A percentile compares a stretch with the other conserved stretches of the same genome.
Conservation (phyloP, 2,329 filamentous ascomycete genomes). For the Amauroascus niger region DNA sequence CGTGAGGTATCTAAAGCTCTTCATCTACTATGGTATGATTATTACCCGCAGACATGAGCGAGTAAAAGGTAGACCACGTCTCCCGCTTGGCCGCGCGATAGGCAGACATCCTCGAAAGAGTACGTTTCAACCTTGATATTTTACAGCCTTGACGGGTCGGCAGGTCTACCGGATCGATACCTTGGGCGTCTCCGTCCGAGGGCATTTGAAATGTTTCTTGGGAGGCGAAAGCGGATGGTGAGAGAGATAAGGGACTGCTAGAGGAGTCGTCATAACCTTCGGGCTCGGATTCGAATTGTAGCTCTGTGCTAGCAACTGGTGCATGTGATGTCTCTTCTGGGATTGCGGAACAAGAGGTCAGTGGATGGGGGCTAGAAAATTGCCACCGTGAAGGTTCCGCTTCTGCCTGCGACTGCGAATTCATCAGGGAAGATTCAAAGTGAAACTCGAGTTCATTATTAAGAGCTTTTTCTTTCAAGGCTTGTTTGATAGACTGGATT, state of each 20-base stretch:
- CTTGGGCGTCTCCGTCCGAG: neutral
- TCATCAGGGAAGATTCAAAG: constrained; percentile 5
- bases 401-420: constrained; percentile 2
- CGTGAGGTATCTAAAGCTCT: constrained; percentile 34
- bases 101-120: constrained; percentile 24
- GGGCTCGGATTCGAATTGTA: neutral
- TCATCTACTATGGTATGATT: constrained; percentile 37
- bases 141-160: neutral
- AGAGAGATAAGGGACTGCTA: constrained; percentile 21
- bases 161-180: neutral
- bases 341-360: neutral
- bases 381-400: neutral
- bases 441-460: constrained; percentile 15
- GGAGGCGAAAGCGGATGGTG: constrained; percentile 24
- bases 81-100: constrained; percentile 36
- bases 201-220: constrained; percentile 10
- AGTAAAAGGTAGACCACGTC: constrained; percentile 33
- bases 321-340: neutral
- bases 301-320: constrained; percentile 9
- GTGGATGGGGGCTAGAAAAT: neutral
- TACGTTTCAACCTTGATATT: constrained; percentile 14
- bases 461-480: constrained; percentile 12
- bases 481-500: constrained; percentile 15
- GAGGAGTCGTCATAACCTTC: constrained; percentile 9
- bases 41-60: constrained; percentile 36